Conservation (phyloP, 805 yeast species). For the Jamesozyma piceae region DNA sequence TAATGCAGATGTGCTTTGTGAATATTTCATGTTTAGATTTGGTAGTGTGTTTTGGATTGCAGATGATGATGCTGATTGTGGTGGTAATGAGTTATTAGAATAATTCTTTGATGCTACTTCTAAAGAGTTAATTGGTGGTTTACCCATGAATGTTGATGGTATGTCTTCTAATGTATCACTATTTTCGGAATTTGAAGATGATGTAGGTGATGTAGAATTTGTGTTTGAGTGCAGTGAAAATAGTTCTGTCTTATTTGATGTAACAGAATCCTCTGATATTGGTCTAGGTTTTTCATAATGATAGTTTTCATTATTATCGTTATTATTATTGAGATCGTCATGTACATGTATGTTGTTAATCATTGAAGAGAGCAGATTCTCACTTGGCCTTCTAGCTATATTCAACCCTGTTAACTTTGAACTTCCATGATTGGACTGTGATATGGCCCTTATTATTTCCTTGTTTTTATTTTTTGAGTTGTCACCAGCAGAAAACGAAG, state of each 20-base stretch:
- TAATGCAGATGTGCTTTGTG: not conserved
- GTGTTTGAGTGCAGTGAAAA: constrained; percentile 12
- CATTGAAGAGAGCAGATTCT: not conserved
- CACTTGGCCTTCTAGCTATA: not conserved
- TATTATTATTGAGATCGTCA: not conserved
- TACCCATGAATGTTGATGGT: not conserved
- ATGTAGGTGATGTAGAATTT: not conserved
- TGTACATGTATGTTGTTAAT: not conserved
- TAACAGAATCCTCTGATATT: constrained; percentile 23
- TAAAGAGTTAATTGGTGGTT: not conserved
- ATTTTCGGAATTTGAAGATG: not conserved
- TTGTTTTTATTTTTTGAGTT: too few relatives aligned
- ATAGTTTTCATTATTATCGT: not conserved
- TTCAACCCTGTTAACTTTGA: too few relatives aligned
- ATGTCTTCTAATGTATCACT: not conserved
- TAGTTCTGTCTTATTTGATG: constrained; percentile 20
- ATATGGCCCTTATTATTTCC: not conserved
- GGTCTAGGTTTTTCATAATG: constrained; percentile 15
- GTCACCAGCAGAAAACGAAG: not conserved
- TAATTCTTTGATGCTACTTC: not conserved
- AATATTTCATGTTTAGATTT: not conserved
- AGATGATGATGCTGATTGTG: not conserved
- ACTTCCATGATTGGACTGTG: too few relatives aligned
- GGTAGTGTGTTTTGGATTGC: constrained; percentile 1
- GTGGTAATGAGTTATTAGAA: not conserved